phyloP scores from a whole-genome alignment of 2,329 filamentous ascomycete genomes.

The Penicillium corylophilum region DNA sequence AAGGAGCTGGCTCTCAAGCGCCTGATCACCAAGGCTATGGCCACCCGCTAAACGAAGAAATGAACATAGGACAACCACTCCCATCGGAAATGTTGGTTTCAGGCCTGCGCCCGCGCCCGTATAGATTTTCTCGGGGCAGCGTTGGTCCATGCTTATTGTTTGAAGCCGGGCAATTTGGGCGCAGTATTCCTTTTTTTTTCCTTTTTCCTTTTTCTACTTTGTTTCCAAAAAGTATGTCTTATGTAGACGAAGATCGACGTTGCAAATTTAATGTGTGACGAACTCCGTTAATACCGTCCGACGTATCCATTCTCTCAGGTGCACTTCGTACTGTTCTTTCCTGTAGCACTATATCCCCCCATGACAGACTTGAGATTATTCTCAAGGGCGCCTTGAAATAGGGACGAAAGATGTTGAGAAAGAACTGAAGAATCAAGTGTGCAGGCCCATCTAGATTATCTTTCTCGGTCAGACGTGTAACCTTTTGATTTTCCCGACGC shows the following conservation, averaged over 20 bases:
- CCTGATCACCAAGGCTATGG: conserved; percentile 97
- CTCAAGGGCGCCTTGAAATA: too few species aligned
- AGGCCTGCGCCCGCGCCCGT: conserved; percentile 18
- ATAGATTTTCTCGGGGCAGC: conserved; percentile 21
- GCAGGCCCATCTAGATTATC: too few species aligned
- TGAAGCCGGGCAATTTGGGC: conserved; percentile 28
- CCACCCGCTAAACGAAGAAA: conserved; percentile 68
- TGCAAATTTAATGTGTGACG: conserved; percentile 35
- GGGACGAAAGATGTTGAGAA: too few species aligned
- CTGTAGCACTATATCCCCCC: neutral
- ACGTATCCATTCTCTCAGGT: neutral
- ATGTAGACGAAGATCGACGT: conserved; percentile 32
- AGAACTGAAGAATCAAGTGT: too few species aligned
- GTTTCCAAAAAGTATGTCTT: conserved; percentile 30
- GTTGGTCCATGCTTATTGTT: conserved; percentile 28
- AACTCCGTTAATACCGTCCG: conserved; percentile 13
- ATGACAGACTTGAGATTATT: too few species aligned
- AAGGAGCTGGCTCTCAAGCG: conserved; percentile 98
- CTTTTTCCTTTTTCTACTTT: conserved; percentile 18
- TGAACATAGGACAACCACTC: conserved; percentile 28
- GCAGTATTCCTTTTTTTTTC: conserved; percentile 17
- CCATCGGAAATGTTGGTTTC: conserved; percentile 13
- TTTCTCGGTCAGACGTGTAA: too few species aligned
- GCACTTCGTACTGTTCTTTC: neutral
- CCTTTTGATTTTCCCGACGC: neutral